Evolutionary conservation across 345 rosid species (phyloP), one percentile per base, ranked within the genome.

Genomic region (Salix suchowensis): DNA sequence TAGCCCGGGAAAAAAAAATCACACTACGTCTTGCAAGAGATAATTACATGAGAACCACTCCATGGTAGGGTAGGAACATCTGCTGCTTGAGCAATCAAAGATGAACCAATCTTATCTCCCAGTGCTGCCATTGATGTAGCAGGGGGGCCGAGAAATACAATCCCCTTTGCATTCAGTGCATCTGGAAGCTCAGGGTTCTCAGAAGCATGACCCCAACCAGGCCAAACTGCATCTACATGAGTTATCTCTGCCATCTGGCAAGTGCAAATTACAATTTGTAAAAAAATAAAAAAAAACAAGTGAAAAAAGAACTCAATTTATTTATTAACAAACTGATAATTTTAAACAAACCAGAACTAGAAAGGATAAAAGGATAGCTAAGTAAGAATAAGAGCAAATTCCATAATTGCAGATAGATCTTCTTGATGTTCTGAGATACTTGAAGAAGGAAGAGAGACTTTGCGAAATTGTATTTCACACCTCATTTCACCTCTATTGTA

Each of bases 161-260:
- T 88, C 80, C 97, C 99, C 79, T 90, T 96, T 28, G 88, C 94
- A 84, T 50, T 72, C 76, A 96, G 77, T 24, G 97, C 98, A 82
- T 96, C 98, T 7, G 98, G 98, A 55, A 96, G 87, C 83, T 94
- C 99, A 50, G 99, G 99, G 81, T 89, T 96, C 86, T 94, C 99
- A 14, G 99, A 96, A 61, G 99, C 99, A 88, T 96, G 99, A 65
- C 98, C 99, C 98, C 99, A 96, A 72, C 99, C 99, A 84, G 99
- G 99, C 99, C 99, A 96, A 81, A 96, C 97, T 13, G 99, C 99
- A 87, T 96, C 99, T 73, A 96, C 99, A 77, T 70, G 94, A 24
- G 99, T 96, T 81, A 90, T 88, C 82, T 96, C 99, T 46, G 98
- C 99, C 97, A 94, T 94, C 99, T 96, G 85, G 72, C 32, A 77